phyloP scores from a whole-genome alignment of 2,329 filamentous ascomycete species.

The Clarireedia paspali region DNA sequence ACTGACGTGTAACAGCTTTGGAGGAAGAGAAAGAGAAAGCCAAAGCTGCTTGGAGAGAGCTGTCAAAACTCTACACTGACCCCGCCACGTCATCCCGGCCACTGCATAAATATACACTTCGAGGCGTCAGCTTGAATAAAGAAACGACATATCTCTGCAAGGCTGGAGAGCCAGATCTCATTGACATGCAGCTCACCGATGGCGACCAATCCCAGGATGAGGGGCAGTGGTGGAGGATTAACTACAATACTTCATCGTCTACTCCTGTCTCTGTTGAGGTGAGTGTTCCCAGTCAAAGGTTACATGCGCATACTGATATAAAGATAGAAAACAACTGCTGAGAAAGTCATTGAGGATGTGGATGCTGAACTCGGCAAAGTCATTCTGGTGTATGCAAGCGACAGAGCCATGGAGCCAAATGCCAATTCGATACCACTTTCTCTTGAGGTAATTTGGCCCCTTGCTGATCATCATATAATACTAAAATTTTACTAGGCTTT shows the following conservation, averaged over 20 bases:
- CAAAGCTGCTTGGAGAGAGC: slow-evolving; percentile 27
- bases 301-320: background rate
- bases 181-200: slow-evolving; percentile 35
- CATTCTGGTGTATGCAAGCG: slow-evolving; percentile 46
- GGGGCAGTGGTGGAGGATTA: slow-evolving; percentile 51
- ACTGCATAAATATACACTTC: slow-evolving; percentile 38
- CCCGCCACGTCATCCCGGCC: slow-evolving; percentile 17
- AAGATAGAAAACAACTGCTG: slow-evolving; percentile 39
- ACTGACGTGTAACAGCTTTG: slow-evolving; percentile 22
- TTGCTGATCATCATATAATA: background rate
- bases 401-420: slow-evolving; percentile 35
- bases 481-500: slow-evolving; percentile 35
- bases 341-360: slow-evolving; percentile 38
- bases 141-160: slow-evolving; percentile 45
- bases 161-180: slow-evolving; percentile 34
- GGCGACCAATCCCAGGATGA: slow-evolving; percentile 17
- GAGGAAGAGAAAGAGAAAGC: slow-evolving; percentile 27
- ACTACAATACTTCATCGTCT: slow-evolving; percentile 33
- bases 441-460: slow-evolving; percentile 29
- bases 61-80: slow-evolving; percentile 34
- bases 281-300: slow-evolving; percentile 15
- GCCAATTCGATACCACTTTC: slow-evolving; percentile 31
- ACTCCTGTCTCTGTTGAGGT: slow-evolving; percentile 44
- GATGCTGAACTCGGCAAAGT: slow-evolving; percentile 41
- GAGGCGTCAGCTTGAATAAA: slow-evolving; percentile 41